Base-by-base conservation (phyloP, 768 basidiomycete genomes). In the Cubamyces lactineus region DNA sequence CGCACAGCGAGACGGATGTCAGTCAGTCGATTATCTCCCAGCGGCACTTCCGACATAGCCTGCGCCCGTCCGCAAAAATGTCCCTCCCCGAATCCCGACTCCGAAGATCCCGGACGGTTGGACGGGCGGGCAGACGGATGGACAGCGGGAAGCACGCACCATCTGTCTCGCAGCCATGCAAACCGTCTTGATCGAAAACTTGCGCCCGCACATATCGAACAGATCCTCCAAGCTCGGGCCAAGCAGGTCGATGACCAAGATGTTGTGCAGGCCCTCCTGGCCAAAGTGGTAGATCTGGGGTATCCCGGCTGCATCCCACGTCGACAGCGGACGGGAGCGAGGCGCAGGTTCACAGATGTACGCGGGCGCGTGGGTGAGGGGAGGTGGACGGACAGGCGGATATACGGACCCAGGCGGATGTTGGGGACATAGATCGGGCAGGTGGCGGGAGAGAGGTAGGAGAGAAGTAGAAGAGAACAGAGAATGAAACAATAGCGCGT, bases 251-350 rank as follows among this genome's bases (percentile, higher is more conserved):
- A 99, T 98, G 67, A 99, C 96, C 63, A 99, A 86, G 66, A 99
- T 96, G 72, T 99, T 98, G 80, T 99, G 96, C 28, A 98, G 84
- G 15, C 92, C 97, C 76, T 99, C 97, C 77, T 98, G 96, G 50
- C 97, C 97, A 74, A 98, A 99, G 78, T 99, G 96, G 80, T 98
- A 98, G 76, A 99, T 98, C 79, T 98, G 96, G 26, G 96, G 96
- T 51, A 99, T 96, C 21, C 97, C 96, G 66, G 88, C 96, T 98
- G 76, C 59, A 66, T 43, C 45, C 62, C 61, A 64, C 28, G 28
- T 30, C 28, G 28, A 30, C 28, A 8, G 28, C 28, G 8, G 28
- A 30, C 28, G 28, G 28, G 4, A 30, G 28, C 3, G 4, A 8
- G 28, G 3, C 28, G 28, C 8, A 8, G 28, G 28, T 30, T 30